phyloP scores from a whole-genome alignment of 768 basidiomycete genomes.

The Kwoniella heveanensis region DNA sequence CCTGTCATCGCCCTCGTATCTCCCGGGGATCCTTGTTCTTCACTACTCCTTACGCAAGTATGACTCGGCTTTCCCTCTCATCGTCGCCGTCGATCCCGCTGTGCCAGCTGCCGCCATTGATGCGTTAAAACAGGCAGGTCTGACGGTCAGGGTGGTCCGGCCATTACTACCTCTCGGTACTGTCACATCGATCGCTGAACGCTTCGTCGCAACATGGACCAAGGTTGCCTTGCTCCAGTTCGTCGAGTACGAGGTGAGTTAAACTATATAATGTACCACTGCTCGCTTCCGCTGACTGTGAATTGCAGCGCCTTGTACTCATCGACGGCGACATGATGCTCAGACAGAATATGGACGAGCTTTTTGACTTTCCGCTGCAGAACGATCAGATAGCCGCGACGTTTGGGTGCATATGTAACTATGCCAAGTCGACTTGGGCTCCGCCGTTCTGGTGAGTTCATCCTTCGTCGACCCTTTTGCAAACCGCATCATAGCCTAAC shows the following conservation, averaged over 20 bases:
- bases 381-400: conserved; percentile 76
- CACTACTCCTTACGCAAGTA: conserved; percentile 79
- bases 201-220: conserved; percentile 67
- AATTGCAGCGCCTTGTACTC: conserved; percentile 24
- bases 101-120: conserved; percentile 58
- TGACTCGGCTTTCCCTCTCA: conserved; percentile 69
- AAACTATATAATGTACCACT: neutral
- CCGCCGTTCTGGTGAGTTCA: conserved; percentile 72
- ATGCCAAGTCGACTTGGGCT: conserved; percentile 75
- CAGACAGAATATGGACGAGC: conserved; percentile 32
- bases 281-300: neutral
- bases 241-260: conserved; percentile 46
- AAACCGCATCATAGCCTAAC: no score
- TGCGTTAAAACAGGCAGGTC: conserved; percentile 20
- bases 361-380: conserved; percentile 34
- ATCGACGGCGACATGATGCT: conserved; percentile 46
- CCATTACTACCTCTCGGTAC: conserved; percentile 24
- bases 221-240: conserved; percentile 58
- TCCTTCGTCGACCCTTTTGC: no score
- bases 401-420: conserved; percentile 91
- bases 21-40: conserved; percentile 82
- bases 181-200: conserved; percentile 34
- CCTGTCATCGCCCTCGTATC: conserved; percentile 82
- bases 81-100: conserved; percentile 70
- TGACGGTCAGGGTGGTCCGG: conserved; percentile 25